Conservation (phyloP, 176 grass and related monocot genomes). For the Oryza glaberrima region DNA sequence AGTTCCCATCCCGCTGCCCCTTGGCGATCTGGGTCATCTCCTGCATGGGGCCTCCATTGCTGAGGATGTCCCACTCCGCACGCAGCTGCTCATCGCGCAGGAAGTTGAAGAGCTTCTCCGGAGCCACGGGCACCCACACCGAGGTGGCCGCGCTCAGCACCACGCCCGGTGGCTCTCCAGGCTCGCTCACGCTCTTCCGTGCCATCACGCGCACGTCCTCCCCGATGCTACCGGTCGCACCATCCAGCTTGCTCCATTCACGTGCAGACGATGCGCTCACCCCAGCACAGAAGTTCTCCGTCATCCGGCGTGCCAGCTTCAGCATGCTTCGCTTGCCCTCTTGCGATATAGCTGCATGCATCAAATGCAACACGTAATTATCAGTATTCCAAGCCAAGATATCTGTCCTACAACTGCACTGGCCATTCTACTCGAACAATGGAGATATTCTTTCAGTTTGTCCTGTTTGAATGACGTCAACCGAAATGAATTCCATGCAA, state of each 20-base stretch:
- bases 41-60: conserved; percentile 94
- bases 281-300: conserved; percentile 70
- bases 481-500: not conserved
- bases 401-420: not conserved
- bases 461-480: not conserved
- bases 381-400: not conserved
- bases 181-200: conserved; percentile 72
- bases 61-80: conserved; percentile 86
- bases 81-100: conserved; percentile 71
- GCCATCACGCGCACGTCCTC: conserved; percentile 79
- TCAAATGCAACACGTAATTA: not conserved
- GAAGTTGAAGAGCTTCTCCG: conserved; percentile 70
- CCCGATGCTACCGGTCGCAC: conserved; percentile 50
- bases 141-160: conserved; percentile 87
- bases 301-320: conserved; percentile 87
- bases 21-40: conserved; percentile 90
- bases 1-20: conserved; percentile 82
- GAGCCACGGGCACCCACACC: conserved; percentile 74
- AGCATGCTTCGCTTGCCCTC: conserved; percentile 85
- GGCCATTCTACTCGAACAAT: not conserved
- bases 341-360: conserved; percentile 58
- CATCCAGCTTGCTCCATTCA: conserved; percentile 74
- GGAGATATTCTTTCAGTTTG: not conserved
- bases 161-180: conserved; percentile 75
- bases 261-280: conserved; percentile 72